Conservation (phyloP, 441 rosid genomes). For the Gossypium lobatum region DNA sequence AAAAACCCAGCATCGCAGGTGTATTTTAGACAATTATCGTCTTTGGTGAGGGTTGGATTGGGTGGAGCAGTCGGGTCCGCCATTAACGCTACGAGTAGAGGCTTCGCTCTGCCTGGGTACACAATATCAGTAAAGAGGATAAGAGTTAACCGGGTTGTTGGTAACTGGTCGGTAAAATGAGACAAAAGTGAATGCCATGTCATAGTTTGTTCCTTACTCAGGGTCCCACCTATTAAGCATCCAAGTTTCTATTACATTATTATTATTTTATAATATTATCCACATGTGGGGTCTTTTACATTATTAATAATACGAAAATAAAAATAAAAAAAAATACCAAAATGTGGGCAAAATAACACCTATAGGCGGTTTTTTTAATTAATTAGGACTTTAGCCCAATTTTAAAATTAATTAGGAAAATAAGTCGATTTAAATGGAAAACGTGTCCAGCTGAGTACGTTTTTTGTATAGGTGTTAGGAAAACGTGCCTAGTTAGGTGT, state of each 20-base stretch:
- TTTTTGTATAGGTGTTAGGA: too few relatives aligned
- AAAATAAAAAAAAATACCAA: too few relatives aligned
- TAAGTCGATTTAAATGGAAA: too few relatives aligned
- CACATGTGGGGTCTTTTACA: too few relatives aligned
- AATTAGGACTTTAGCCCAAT: too few relatives aligned
- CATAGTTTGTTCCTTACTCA: not conserved
- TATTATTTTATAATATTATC: not conserved
- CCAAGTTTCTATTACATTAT: not conserved
- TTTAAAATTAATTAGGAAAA: too few relatives aligned
- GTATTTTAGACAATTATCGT: conserved; percentile 11
- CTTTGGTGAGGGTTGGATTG: not conserved
- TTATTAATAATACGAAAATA: too few relatives aligned
- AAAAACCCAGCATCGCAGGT: conserved; percentile 23
- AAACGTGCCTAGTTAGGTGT: too few relatives aligned
- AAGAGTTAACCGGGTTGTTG: not conserved
- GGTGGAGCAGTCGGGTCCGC: conserved; percentile 6
- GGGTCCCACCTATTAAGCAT: not conserved
- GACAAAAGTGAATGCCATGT: not conserved
- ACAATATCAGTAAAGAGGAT: not conserved
- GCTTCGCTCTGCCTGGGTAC: not conserved
- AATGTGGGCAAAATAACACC: too few relatives aligned
- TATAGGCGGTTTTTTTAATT: too few relatives aligned
- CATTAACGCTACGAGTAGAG: not conserved
- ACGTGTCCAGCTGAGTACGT: fast-evolving
- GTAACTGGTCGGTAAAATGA: not conserved